These are phyloP conservation scores for Phytophthora nicotianae DNA, from an alignment of 352 stramenopile genomes.

Conservation along the genomic window DNA sequence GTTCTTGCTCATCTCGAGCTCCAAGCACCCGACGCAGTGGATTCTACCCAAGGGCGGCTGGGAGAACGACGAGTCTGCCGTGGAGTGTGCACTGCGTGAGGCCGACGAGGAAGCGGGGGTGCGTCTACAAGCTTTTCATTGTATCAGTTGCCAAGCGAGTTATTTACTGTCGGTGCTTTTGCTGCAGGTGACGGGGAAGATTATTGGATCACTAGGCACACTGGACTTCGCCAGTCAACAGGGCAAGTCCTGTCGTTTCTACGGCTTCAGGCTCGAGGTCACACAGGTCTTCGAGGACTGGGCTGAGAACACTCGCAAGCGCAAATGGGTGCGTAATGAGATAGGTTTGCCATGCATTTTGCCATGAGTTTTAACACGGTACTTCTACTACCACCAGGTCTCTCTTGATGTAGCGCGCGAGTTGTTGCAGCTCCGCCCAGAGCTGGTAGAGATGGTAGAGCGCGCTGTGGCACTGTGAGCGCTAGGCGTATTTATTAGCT, in stretches of 20 bases:
- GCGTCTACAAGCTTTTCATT: slow-evolving; percentile 3
- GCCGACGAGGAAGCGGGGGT: slow-evolving; percentile 95
- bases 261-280: slow-evolving; percentile 46
- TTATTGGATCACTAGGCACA: slow-evolving; percentile 44
- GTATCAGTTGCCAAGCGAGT: background rate
- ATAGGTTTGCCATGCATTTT: background rate
- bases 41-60: slow-evolving; percentile 97
- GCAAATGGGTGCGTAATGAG: slow-evolving; percentile 68
- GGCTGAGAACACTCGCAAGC: slow-evolving; percentile 56
- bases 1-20: slow-evolving; percentile 90
- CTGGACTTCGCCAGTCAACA: slow-evolving; percentile 60
- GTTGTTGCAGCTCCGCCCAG: slow-evolving; percentile 39
- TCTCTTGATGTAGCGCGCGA: slow-evolving; percentile 32
- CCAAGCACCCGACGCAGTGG: slow-evolving; percentile 90
- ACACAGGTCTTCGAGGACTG: slow-evolving; percentile 55
- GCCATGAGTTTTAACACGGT: background rate
- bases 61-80: slow-evolving; percentile 93
- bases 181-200: slow-evolving; percentile 45
- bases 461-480: slow-evolving; percentile 29
- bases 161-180: slow-evolving; percentile 8
- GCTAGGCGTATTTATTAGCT: background rate
- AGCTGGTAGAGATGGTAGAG: slow-evolving; percentile 52
- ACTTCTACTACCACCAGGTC: slow-evolving; percentile 28
- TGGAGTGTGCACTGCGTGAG: slow-evolving; percentile 92
- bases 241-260: slow-evolving; percentile 53